Base-by-base conservation (phyloP, 495 filamentous ascomycete species). In the Aspergillus biplanus region DNA sequence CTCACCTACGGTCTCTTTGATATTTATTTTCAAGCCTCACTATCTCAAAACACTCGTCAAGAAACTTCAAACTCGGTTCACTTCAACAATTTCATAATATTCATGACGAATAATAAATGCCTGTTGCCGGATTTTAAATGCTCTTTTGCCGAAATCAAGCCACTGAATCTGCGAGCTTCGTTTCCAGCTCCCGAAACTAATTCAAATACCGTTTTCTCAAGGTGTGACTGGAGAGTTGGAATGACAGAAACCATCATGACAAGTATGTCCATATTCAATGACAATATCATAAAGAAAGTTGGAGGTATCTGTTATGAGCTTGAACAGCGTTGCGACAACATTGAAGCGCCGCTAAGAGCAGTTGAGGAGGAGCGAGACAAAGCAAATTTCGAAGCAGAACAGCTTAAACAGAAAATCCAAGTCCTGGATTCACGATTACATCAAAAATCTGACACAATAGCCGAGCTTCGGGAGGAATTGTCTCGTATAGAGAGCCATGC, bases 231-330 rank as follows among this genome's bases (percentile, higher is more conserved):
- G 85, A 79, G 74, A 60, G 63, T 69, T 12, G 71, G 68, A 1
- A 58, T 87, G 6, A 66, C 70, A 2, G 68, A 75, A 13, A 65
- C 73, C 2, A 67, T 82, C 21, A 69, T 72, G 37, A 69, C 69
- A 46, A 74, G 72, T 65, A 71, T 78, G 8, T 65, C 67, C 2
- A 60, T 67, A 31, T 73, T 75, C 27, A 74, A 81, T 12, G 71
- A 82, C 13, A 66, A 61, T 31, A 69, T 85, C 32, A 70, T 86
- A 27, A 74, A 75, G 27, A 80, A 76, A 39, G 73, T 87, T 7
- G 79, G 80, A 47, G 74, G 80, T 15, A 73, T 81, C 16, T 87
- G 85, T 64, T 74, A 76, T 16, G 83, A 87, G 50, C 74, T 87
- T 6, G 86, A 88, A 60, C 71, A 73, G 52, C 78, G 86, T 16